Conservation (phyloP, 257 asterid species). For the Jasminum sambac region DNA sequence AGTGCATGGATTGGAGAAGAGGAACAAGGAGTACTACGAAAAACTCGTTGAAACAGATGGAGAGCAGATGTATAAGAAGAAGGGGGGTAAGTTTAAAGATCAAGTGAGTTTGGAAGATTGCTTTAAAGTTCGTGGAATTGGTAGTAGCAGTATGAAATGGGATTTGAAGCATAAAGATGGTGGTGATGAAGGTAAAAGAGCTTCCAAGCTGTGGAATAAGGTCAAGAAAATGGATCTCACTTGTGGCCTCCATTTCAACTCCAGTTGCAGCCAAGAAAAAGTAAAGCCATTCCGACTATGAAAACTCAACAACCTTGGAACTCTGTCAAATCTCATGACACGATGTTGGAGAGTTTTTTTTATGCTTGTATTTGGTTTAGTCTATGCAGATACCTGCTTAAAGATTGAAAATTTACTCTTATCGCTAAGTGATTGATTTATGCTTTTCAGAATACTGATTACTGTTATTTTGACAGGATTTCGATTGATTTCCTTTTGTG, state of each 20-base stretch:
- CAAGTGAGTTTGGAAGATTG: slow-evolving; percentile 54
- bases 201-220: slow-evolving; percentile 63
- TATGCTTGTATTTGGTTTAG: neutral
- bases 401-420: no score
- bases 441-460: no score
- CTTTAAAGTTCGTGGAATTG: slow-evolving; percentile 33
- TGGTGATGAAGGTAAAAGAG: slow-evolving; percentile 35
- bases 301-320: neutral
- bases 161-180: slow-evolving; percentile 27
- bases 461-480: no score
- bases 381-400: no score
- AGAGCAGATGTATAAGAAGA: slow-evolving; percentile 30
- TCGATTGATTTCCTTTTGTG: no score
- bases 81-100: slow-evolving; percentile 33
- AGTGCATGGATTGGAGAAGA: slow-evolving; percentile 76
- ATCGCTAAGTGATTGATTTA: no score
- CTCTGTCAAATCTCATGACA: neutral
- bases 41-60: slow-evolving; percentile 55
- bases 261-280: slow-evolving; percentile 35
- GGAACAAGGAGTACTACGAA: slow-evolving; percentile 81
- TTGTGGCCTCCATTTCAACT: slow-evolving; percentile 53
- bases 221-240: slow-evolving; percentile 68
- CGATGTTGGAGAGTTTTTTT: neutral
- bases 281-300: neutral
- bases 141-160: slow-evolving; percentile 37